These are phyloP conservation scores for Ophiostoma sp. DNA, from an alignment of 2,329 filamentous ascomycete species.

Conservation along the genomic window DNA sequence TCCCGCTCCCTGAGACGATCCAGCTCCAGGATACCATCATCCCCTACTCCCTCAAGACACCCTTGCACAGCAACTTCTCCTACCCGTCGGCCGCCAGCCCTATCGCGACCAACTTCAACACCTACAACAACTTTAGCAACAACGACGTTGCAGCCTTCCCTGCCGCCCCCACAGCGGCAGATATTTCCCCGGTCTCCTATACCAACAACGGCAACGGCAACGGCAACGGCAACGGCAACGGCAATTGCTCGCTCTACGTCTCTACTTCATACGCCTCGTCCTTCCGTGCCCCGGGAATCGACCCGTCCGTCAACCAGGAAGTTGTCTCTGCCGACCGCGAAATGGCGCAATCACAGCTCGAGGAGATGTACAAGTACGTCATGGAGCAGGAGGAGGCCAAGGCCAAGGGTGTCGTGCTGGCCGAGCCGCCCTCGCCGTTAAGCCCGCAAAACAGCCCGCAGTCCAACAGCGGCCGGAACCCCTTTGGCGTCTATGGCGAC, in stretches of 20 bases:
- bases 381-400: conserved; percentile 79
- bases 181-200: conserved; percentile 20
- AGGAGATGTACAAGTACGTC: conserved; percentile 85
- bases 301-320: conserved; percentile 68
- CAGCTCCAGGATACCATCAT: conserved; percentile 29
- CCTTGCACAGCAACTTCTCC: conserved; percentile 41
- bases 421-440: conserved; percentile 37
- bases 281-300: conserved; percentile 51
- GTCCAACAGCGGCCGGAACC: conserved; percentile 21
- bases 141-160: not conserved
- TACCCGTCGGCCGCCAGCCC: conserved; percentile 38
- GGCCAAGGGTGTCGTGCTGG: conserved; percentile 48
- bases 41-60: conserved; percentile 32
- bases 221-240: conserved; percentile 24
- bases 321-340: conserved; percentile 69
- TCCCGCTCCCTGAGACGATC: conserved; percentile 29
- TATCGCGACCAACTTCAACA: conserved; percentile 25
- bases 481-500: conserved; percentile 14
- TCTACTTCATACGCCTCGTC: conserved; percentile 43
- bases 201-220: conserved; percentile 24
- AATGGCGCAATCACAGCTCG: conserved; percentile 75
- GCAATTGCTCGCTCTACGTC: conserved; percentile 35
- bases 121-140: not conserved
- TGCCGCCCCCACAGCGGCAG: not conserved
- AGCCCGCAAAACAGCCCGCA: conserved; percentile 25